Percentiles rank a stretch among this genome's conserved stretches.
These are phyloP conservation scores for Amoebophrya sp. DNA, from an alignment of 169 alveolate species.

Conservation along the genomic window DNA sequence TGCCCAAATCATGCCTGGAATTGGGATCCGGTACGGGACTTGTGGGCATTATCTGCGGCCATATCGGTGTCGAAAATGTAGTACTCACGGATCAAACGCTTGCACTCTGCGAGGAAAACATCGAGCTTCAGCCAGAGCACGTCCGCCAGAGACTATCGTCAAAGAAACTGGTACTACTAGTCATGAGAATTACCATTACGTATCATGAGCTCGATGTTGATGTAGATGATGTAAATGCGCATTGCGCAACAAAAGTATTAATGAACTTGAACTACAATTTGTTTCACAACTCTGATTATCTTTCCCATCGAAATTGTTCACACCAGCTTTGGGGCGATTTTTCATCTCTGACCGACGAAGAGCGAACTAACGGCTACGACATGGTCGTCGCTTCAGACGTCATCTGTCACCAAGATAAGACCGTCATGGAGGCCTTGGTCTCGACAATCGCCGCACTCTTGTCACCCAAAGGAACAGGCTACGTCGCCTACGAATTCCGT, in stretches of 20 bases:
- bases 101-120: not conserved
- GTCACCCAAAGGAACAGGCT: not conserved
- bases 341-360: no score
- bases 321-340: no score
- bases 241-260: no score
- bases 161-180: not conserved
- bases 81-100: not conserved
- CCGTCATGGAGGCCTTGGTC: not conserved
- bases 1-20: not conserved
- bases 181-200: not conserved
- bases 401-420: not conserved
- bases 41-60: not conserved
- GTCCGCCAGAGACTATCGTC: not conserved
- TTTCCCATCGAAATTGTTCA: no score
- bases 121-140: not conserved
- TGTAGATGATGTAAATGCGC: not conserved
- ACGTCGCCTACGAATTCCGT: not conserved
- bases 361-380: not conserved
- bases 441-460: not conserved
- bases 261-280: no score
- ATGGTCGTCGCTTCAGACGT: not conserved
- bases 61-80: not conserved
- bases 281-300: no score
- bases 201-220: not conserved
- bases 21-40: not conserved